Evolutionary conservation across 2,329 filamentous ascomycete species (phyloP).

Genomic region (Colletotrichum neosansevieriae): DNA sequence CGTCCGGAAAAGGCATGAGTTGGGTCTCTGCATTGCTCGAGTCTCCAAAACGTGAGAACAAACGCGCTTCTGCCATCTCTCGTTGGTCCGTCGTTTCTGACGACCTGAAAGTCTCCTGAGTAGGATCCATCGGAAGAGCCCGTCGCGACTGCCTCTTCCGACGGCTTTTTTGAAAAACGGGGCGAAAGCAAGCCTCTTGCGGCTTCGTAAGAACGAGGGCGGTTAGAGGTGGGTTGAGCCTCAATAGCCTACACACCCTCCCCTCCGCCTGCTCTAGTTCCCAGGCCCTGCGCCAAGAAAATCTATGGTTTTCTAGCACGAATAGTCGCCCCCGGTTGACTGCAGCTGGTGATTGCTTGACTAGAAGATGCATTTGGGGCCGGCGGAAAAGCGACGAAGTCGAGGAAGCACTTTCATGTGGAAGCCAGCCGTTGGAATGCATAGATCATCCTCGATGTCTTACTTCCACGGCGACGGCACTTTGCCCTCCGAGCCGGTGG

Average conservation of each 20-base stretch:
- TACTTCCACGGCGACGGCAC: constrained; percentile 34
- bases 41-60: constrained; percentile 22
- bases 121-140: background rate
- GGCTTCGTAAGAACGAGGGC: constrained; percentile 13
- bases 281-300: background rate
- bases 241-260: background rate
- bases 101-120: constrained; percentile 12
- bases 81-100: constrained; percentile 34
- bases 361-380: constrained; percentile 11
- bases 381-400: constrained; percentile 24
- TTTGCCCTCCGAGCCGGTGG: constrained; percentile 19
- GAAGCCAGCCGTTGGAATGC: constrained; percentile 29
- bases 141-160: constrained; percentile 1
- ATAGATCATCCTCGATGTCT: constrained; percentile 30
- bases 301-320: background rate
- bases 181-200: background rate
- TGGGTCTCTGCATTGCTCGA: constrained; percentile 34
- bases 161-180: background rate
- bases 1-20: constrained; percentile 24
- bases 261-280: background rate
- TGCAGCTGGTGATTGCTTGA: constrained; percentile 21
- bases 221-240: constrained; percentile 5
- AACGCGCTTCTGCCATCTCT: constrained; percentile 25
- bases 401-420: constrained; percentile 29
- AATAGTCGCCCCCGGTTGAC: background rate